Conservation (phyloP, 805 yeast genomes). For the Candida xiaguanensis region DNA sequence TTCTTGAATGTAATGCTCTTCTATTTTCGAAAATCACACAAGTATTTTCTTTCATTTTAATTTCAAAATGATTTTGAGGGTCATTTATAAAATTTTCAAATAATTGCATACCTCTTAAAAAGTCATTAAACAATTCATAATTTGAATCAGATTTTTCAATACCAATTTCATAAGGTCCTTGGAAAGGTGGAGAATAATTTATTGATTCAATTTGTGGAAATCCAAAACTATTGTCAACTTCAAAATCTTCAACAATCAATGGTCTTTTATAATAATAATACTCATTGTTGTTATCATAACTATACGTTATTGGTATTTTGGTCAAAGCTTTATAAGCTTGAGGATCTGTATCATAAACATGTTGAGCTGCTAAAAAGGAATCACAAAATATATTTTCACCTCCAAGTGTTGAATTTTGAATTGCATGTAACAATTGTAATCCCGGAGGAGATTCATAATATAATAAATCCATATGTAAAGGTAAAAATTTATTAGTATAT, state of each 20-base stretch:
- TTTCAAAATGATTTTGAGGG: slow-evolving; percentile 50
- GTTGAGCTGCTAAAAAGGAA: slow-evolving; percentile 60
- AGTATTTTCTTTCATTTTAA: slow-evolving; percentile 54
- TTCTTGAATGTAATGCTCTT: slow-evolving; percentile 65
- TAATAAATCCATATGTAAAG: slow-evolving; percentile 73
- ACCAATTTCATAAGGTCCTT: slow-evolving; percentile 68
- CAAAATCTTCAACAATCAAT: slow-evolving; percentile 52
- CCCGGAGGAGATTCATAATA: slow-evolving; percentile 85
- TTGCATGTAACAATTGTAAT: slow-evolving; percentile 62
- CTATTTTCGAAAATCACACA: slow-evolving; percentile 72
- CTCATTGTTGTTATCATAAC: slow-evolving; percentile 59
- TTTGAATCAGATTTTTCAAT: slow-evolving; percentile 30
- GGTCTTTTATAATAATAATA: slow-evolving; percentile 62
- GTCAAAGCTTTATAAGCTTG: slow-evolving; percentile 61
- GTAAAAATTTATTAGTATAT: slow-evolving; percentile 59
- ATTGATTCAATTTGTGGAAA: slow-evolving; percentile 46
- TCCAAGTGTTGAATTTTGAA: slow-evolving; percentile 52
- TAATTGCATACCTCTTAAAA: slow-evolving; percentile 52
- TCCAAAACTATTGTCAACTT: slow-evolving; percentile 14
- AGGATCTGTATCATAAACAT: slow-evolving; percentile 54
- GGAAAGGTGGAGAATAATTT: slow-evolving; percentile 80
- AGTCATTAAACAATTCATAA: slow-evolving; percentile 46
- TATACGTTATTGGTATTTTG: slow-evolving; percentile 63
- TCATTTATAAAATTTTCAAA: slow-evolving; percentile 58
- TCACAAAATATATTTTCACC: slow-evolving; percentile 72